These are phyloP conservation scores for Mesembryanthemum crystallinum DNA, from an alignment of 148 eudicot genomes.

Conservation along the genomic window DNA sequence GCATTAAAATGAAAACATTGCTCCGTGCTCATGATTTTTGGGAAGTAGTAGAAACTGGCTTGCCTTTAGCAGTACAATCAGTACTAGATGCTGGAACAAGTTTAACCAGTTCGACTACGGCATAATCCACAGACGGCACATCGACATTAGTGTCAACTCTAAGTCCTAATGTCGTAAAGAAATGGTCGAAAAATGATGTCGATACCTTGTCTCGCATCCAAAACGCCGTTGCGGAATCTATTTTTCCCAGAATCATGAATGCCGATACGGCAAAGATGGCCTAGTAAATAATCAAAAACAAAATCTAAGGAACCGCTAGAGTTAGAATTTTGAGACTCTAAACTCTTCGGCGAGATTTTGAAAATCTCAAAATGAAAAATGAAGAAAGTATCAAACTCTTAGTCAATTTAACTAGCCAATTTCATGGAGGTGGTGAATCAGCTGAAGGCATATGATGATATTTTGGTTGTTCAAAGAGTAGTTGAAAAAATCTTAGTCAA, in stretches of 20 bases:
- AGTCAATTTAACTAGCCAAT: too few species aligned
- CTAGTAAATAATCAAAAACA: neutral
- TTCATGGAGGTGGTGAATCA: conserved; percentile 5
- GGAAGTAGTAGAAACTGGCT: too few species aligned
- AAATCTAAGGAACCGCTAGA: neutral
- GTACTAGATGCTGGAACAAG: too few species aligned
- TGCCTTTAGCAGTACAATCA: too few species aligned
- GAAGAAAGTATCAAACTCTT: neutral
- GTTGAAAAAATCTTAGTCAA: neutral
- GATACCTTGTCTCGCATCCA: neutral
- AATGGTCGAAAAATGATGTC: neutral
- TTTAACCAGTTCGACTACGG: too few species aligned
- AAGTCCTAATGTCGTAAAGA: neutral
- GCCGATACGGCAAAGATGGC: neutral
- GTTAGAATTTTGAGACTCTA: neutral
- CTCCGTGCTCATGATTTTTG: too few species aligned
- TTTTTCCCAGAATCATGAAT: too few species aligned
- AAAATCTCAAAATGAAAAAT: neutral
- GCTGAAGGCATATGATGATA: neutral
- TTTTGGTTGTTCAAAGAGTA: neutral
- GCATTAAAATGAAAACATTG: too few species aligned
- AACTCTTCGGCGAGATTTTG: neutral
- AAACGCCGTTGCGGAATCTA: too few species aligned
- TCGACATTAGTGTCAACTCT: neutral
- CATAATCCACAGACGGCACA: too few species aligned